Evolutionary conservation across 345 rosid genomes (phyloP), one percentile per base, ranked within the genome.

Genomic region (Nasturtium officinale): DNA sequence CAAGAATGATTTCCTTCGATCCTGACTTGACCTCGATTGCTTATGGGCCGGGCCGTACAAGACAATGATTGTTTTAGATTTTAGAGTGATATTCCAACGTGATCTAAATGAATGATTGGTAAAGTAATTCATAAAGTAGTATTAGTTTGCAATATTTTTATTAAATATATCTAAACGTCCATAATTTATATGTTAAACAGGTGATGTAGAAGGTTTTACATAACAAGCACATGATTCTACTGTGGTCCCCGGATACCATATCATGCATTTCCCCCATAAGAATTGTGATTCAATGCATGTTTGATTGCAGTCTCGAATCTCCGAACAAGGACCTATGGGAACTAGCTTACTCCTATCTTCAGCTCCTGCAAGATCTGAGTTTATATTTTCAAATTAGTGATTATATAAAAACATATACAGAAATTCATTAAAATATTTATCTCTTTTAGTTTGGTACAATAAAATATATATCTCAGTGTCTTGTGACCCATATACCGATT

Each of bases 291-390:
- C 61, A 26, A 71, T 74, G 60, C 78, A 74, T 47, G 61, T 26
- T n/a, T 74, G 18, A 48, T 59, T 74, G 72, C 78, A 74, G 25
- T 74, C 18, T 3, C 18, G 42, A 57, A 74, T 46, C 60, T 74
- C 1, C 35, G 42, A 13, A 56, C 72, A 65, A 12, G 66, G 66
- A 26, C 78, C 78, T 35, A 74, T 46, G 7, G 77, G 77, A 65
- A 73, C 57, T 37, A 73, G 42, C 5, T 57, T 33, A 26, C 77
- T 56, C 58, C 32, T 73, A 33, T 73, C 72, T 46, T 45, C 64
- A 43, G 71, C 77, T 43, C 33, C 59, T 7, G 3, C 52, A 33
- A n/a, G 7, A 55, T 56, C 72, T 73, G 51, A 12, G 5, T n/a
- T 53, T 53, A 73, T 13, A 62, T 55, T 11, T 73, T 52, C 1